Base-by-base conservation (phyloP, 2,329 filamentous ascomycete species). In the Aspergillus bombycis region DNA sequence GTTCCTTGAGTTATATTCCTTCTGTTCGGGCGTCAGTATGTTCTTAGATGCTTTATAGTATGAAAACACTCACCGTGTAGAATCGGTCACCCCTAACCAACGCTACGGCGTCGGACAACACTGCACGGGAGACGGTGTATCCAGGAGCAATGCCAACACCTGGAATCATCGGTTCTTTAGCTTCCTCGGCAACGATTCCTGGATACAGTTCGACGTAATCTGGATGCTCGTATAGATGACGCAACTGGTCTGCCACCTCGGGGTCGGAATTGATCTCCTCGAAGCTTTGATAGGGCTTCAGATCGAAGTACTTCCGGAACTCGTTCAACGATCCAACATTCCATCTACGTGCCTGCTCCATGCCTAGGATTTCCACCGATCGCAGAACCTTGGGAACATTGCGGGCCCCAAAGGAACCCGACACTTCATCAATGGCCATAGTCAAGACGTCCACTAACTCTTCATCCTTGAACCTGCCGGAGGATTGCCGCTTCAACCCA, bases 251-350 rank as follows among this genome's bases (percentile, higher is more conserved):
- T 2, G 91, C 86, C 19, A 94, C 85, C 14, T 86, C 85, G 0
- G 89, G 89, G 68, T 95, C 89, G 0, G 89, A 88, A 75, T 94
- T 95, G 79, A 96, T 93, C 57, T 94, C 91, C 74, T 94, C 91
- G 64, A 96, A 96, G 0, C 83, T 90, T 28, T 89, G 86, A 72
- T 96, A 89, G 0, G 87, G 85, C 77, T 91, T 91, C 6, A 96
- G 81, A 1, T 89, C 88, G 70, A 94, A 94, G 79, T 93, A 91
- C 74, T 91, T 89, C 58, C 92, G 86, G 82, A 95, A 96, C 80
- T 95, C 92, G 72, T 96, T 96, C 65, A 96, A 81, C 0, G 90
- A 89, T 0, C 90, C 89, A 10, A 93, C 79, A 64, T 93, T 89
- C 92, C 92, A 96, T 61, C 85, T 84, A 52, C 92, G 85, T 4